Conservation (phyloP, 805 yeast species). For the Monosporozyma yasuniensis region DNA sequence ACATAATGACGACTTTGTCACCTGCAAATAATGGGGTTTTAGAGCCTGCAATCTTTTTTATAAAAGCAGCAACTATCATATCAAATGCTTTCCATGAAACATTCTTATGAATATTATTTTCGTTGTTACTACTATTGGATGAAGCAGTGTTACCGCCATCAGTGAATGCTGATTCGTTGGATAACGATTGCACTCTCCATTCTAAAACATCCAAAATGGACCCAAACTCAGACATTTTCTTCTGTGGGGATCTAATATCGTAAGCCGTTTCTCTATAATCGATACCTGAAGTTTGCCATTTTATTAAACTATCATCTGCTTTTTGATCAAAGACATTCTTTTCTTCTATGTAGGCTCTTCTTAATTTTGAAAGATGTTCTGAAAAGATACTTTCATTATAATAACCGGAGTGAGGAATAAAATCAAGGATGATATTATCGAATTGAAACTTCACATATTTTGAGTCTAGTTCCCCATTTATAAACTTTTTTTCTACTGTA, state of each 20-base stretch:
- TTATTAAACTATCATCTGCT: constrained; percentile 1
- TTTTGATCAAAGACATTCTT: constrained; percentile 11
- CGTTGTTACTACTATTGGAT: constrained; percentile 21
- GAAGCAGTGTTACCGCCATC: constrained; percentile 29
- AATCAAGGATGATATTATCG: constrained; percentile 30
- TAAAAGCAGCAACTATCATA: constrained; percentile 62
- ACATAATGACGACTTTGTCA: constrained; percentile 68
- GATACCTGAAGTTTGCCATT: constrained; percentile 67
- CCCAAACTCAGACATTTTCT: constrained; percentile 63
- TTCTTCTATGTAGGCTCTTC: constrained; percentile 51
- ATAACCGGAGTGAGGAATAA: constrained; percentile 28
- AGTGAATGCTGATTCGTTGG: constrained; percentile 72
- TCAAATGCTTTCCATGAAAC: constrained; percentile 80
- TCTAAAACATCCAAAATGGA: constrained; percentile 66
- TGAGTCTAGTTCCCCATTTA: constrained; percentile 71
- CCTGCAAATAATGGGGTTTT: constrained; percentile 61
- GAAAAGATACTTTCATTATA: constrained; percentile 30
- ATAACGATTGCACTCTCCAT: constrained; percentile 63
- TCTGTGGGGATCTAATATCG: constrained; percentile 62
- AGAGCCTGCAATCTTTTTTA: constrained; percentile 55
- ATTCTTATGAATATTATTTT: constrained; percentile 41
- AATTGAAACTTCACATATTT: constrained; percentile 64
- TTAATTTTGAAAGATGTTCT: constrained; percentile 51
- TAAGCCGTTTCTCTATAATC: constrained; percentile 67
- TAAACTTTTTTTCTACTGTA: constrained; percentile 70